These are phyloP conservation scores for Diatrype stigma DNA, from an alignment of 2,329 filamentous ascomycete species.

Conservation along the genomic window DNA sequence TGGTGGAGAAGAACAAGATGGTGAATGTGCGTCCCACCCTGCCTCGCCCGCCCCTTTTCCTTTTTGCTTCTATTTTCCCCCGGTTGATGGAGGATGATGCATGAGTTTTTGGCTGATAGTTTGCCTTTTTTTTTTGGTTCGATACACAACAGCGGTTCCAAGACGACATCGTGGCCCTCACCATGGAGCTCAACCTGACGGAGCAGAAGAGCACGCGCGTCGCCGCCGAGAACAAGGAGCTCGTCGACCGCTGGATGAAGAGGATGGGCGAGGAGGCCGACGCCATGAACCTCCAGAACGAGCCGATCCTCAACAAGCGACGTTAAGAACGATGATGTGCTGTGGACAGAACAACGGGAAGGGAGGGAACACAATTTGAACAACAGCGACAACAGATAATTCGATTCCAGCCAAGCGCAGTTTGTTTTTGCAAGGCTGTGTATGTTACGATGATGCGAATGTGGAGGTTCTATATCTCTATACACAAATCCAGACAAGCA, in stretches of 20 bases:
- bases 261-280: slow-evolving; percentile 82
- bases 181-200: slow-evolving; percentile 81
- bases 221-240: slow-evolving; percentile 77
- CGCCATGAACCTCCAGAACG: slow-evolving; percentile 71
- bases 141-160: slow-evolving; percentile 62
- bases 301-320: slow-evolving; percentile 30
- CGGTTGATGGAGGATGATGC: too few relatives aligned
- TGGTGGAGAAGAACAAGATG: slow-evolving; percentile 77
- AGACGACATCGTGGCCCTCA: slow-evolving; percentile 85
- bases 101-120: too few relatives aligned
- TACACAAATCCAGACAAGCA: slow-evolving; percentile 15
- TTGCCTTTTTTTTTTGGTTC: too few relatives aligned
- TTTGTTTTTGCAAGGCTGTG: slow-evolving; percentile 16
- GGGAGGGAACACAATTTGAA: neutral
- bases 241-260: slow-evolving; percentile 89
- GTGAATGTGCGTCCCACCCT: slow-evolving; percentile 68
- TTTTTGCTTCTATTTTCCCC: neutral
- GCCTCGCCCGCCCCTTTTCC: too few relatives aligned
- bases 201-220: slow-evolving; percentile 72
- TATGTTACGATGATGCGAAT: slow-evolving; percentile 2
- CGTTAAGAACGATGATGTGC: slow-evolving; percentile 12
- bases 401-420: neutral
- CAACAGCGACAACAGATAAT: too few relatives aligned
- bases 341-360: neutral
- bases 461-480: slow-evolving; percentile 12